These are phyloP conservation scores for Erythrobasidium yunnanense DNA, from an alignment of 768 basidiomycete genomes.

Conservation along the genomic window DNA sequence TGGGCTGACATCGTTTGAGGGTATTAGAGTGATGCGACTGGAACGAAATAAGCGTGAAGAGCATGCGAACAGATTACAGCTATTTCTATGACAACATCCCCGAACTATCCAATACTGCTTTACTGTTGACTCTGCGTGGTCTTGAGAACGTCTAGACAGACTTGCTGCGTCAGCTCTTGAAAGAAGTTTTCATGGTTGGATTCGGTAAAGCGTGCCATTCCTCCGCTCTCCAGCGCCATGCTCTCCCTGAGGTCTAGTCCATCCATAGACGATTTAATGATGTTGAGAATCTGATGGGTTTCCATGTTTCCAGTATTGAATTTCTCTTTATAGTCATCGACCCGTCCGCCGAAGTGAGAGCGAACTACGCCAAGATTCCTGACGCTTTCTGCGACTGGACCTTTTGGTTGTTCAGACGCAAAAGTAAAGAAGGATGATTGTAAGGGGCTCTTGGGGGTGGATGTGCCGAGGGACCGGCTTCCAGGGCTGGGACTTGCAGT, in stretches of 20 bases:
- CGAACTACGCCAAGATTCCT: constrained; percentile 12
- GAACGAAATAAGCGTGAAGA: no score
- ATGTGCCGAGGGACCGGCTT: neutral
- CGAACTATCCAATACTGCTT: no score
- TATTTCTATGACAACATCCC: no score
- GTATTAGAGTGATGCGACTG: no score
- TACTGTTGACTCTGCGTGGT: no score
- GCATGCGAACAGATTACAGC: no score
- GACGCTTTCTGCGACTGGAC: constrained; percentile 15
- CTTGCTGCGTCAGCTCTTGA: constrained; percentile 2
- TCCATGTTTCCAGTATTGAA: neutral
- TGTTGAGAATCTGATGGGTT: constrained; percentile 13
- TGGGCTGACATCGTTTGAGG: no score
- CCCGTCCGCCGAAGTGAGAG: constrained; percentile 7
- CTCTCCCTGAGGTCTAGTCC: constrained; percentile 22
- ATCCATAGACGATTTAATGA: constrained; percentile 25
- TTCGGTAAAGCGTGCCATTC: constrained; percentile 9
- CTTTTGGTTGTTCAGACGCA: neutral
- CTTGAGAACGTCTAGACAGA: constrained; percentile 7
- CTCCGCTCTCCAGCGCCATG: constrained; percentile 18
- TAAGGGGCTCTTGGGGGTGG: constrained; percentile 17
- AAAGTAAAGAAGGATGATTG: neutral
- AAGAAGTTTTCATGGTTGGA: constrained; percentile 17
- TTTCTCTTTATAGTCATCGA: constrained; percentile 18
- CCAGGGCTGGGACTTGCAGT: neutral